Base-by-base conservation (phyloP, 176 grass and related monocot species). In the Lolium multiflorum region DNA sequence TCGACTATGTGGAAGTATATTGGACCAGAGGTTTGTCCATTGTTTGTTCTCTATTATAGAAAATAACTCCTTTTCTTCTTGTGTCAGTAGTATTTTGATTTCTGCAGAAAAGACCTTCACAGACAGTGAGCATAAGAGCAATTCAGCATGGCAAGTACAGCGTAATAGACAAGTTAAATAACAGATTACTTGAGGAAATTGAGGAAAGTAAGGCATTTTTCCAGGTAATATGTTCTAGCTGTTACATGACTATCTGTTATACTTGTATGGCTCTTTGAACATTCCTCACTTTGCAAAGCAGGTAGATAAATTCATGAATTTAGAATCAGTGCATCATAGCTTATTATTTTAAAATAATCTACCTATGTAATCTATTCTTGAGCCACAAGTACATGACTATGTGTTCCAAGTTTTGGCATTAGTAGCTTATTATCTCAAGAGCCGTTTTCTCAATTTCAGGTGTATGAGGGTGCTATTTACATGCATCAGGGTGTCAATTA, bases 121-220 rank as follows among this genome's bases (percentile, higher is more conserved):
- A 89, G 84, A 72, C 76, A 57, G 81, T 95, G 72, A 95, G 86
- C 84, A 87, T 98, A 89, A 81, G 93, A 16, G 89, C 91, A 86
- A 91, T 98, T 88, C 91, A 98, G 82, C 94, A 89, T 28, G 82
- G 82, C 49, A 98, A 89, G 78, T 98, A 95, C 84, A 92, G 72
- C 67, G 93, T 95, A 59, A 82, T 95, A 55, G 79, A 94, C 55
- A 92, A 72, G 63, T 88, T 80, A 78, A 95, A 66, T 74, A 86
- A 88, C 51, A 73, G 89, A 88, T 39, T 94, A 76, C 83, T 98
- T 17, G 93, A 98, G 65, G 96, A 98, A 87, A 98, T 98, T 89
- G 96, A 98, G 72, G 96, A 98, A 92, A 94, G 96, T 84, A 95
- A 77, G 82, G 96, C 88, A n/a, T 98, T 94, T 72, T 98, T 94